Evolutionary conservation across 1,284 basidiomycete species (phyloP).

Genomic region (Ganoderma sp.): DNA sequence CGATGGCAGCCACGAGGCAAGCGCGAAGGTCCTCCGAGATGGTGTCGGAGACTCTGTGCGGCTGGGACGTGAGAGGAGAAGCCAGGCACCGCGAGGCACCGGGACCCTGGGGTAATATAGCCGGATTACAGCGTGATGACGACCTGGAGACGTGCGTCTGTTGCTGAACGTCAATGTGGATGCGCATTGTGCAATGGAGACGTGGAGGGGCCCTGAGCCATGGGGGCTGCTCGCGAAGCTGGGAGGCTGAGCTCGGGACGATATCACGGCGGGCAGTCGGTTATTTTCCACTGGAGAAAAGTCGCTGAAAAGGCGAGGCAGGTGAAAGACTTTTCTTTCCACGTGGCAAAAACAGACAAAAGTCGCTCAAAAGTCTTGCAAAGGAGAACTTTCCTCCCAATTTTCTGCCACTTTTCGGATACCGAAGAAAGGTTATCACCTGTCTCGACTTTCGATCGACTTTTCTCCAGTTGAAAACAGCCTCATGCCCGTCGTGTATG

Average conservation of each 20-base stretch:
- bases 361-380: too few species aligned
- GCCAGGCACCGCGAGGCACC: constrained; percentile 9
- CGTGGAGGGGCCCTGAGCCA: background rate
- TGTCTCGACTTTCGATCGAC: too few species aligned
- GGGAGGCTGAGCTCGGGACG: background rate
- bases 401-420: too few species aligned
- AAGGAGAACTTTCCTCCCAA: too few species aligned
- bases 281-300: too few species aligned
- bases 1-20: background rate
- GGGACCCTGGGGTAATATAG: background rate
- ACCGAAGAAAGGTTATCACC: too few species aligned
- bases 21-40: constrained; percentile 3
- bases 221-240: background rate
- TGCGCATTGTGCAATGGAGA: background rate
- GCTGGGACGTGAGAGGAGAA: constrained; percentile 5
- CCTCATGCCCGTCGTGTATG: too few species aligned
- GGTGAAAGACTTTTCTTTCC: too few species aligned
- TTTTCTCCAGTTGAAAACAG: too few species aligned
- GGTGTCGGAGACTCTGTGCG: background rate
- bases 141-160: background rate
- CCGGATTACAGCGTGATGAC: background rate
- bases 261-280: too few species aligned
- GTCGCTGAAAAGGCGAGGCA: too few species aligned
- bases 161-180: background rate
- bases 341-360: too few species aligned